Evolutionary conservation across 2,329 filamentous ascomycete species (phyloP), one percentile per base, ranked within the genome.

Genomic region (Colletotrichum echinochloae): DNA sequence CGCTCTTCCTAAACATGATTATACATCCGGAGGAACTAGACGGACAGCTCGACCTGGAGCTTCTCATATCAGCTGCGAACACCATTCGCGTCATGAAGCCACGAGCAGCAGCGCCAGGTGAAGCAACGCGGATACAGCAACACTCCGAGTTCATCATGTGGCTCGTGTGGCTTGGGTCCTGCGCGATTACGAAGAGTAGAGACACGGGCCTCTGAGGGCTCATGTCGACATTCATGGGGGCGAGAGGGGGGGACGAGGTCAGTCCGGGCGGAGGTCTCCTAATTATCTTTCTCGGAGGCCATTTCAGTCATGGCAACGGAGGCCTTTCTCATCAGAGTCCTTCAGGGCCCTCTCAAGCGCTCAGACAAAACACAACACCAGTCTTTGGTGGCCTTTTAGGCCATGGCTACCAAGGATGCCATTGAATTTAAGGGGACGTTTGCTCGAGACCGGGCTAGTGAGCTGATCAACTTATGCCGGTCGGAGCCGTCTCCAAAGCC

Each of bases 1-100:
- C 73, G 3, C 61, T 74, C 0, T 72, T 74, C 37, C 48, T 74
- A 39, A 72, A 74, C 46, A 73, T 72, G 8, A 35, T 74, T 14
- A 72, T 74, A 16, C 73, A 73, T n/a, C 72, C 73, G 1, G 44
- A 11, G 3, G 63, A 49, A 35, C 3, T 23, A 1, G 48, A 46
- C 0, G 66, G 61, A 16, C 54, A 52, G 7, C 54, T 66, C 11
- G 66, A 65, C 16, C 30, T 69, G 2, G 61, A 69, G 18, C 44
- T 65, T 11, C 52, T 68, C 26, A 57, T 65, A 6, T 65, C 65
- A 5, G 35, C 60, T 6, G 60, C 60, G 1, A 68, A 65, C 26
- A 57, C 60, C 0, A 49, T 68, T 1, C 54, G 23, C 2, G 11
- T 12, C 3, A 3, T 30, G 1, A 51, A 23, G 0, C 26, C 35